Evolutionary conservation across 495 filamentous ascomycete genomes (phyloP).

Genomic region (Neurospora tetraspora): DNA sequence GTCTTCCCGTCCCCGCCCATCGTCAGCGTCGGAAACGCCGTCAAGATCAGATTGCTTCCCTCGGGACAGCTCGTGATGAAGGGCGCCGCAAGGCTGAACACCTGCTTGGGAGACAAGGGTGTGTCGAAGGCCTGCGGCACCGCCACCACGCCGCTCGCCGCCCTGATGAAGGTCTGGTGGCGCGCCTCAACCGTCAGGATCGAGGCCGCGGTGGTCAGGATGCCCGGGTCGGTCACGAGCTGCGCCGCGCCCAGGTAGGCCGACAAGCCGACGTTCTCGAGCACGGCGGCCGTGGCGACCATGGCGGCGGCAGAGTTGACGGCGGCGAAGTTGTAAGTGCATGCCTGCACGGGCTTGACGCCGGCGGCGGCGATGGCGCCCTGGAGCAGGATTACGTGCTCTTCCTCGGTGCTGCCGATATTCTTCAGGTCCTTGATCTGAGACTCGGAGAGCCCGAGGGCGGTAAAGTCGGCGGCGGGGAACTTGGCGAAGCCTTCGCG

Average conservation of each 20-base stretch:
- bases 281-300: slow-evolving; percentile 48
- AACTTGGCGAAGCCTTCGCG: slow-evolving; percentile 51
- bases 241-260: slow-evolving; percentile 54
- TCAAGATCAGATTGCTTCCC: slow-evolving; percentile 46
- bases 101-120: slow-evolving; percentile 43
- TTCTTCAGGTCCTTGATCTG: slow-evolving; percentile 40
- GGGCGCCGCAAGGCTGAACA: slow-evolving; percentile 54
- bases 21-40: slow-evolving; percentile 45
- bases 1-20: slow-evolving; percentile 15
- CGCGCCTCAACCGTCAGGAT: slow-evolving; percentile 53
- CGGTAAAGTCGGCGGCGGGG: slow-evolving; percentile 45
- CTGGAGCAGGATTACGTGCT: slow-evolving; percentile 48
- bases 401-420: slow-evolving; percentile 44
- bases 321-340: slow-evolving; percentile 54
- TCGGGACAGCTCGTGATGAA: slow-evolving; percentile 52
- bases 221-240: slow-evolving; percentile 39
- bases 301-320: slow-evolving; percentile 44
- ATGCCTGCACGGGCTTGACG: slow-evolving; percentile 46
- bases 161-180: slow-evolving; percentile 51
- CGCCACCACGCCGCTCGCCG: slow-evolving; percentile 33
- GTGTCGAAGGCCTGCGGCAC: slow-evolving; percentile 52
- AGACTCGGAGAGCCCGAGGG: slow-evolving; percentile 40
- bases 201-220: slow-evolving; percentile 46
- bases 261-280: slow-evolving; percentile 53
- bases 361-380: slow-evolving; percentile 44